Evolutionary conservation across 2,329 filamentous ascomycete genomes (phyloP), one percentile per base, ranked within the genome.

Genomic region (Orbilia blumenaviensis): DNA sequence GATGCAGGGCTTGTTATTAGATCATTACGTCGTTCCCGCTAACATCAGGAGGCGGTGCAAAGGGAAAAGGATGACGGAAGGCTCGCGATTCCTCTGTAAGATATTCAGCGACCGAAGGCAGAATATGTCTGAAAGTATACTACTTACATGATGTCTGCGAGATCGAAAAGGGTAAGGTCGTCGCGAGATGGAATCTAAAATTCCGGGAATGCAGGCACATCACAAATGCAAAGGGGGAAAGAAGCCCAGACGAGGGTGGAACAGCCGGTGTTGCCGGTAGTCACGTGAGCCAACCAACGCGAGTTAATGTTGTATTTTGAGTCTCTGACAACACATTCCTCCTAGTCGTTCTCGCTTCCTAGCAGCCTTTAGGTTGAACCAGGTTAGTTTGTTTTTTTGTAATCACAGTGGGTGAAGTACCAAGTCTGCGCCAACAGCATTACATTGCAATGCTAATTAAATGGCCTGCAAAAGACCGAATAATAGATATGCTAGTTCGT

Each of bases 21-120:
- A 27, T 75, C 58, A 75, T 75, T 38, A 46, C 63, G 63, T 34
- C 16, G 5, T 32, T 56, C 6, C 12, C 63, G 36, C 52, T 32
- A 71, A 67, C 46, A n/a, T 27, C n/a, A 29, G 42, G 46, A 68
- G 62, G 62, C 56, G 63, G 71, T 67, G 56, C 46, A n/a, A n/a
- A n/a, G n/a, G n/a, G 38, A 2, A 16, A 46, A 10, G 18, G 12
- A 27, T 29, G 42, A 21, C 23, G 9, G 54, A 38, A 18, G 36
- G 14, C 62, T 66, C 52, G 21, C 38, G 36, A 66, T 58, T 50
- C 27, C 63, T 58, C 16, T 36, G 29, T 16, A 38, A 42, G n/a
- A 46, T 50, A 36, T 50, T 64, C 38, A 60, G 60, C 63, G 46
- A 66, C n/a, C 48, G 25, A 68, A 29, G 10, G 27, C 12, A 21